Evolutionary conservation across 1,284 basidiomycete species (phyloP).

Genomic region (Singerocomus inundabilis): DNA sequence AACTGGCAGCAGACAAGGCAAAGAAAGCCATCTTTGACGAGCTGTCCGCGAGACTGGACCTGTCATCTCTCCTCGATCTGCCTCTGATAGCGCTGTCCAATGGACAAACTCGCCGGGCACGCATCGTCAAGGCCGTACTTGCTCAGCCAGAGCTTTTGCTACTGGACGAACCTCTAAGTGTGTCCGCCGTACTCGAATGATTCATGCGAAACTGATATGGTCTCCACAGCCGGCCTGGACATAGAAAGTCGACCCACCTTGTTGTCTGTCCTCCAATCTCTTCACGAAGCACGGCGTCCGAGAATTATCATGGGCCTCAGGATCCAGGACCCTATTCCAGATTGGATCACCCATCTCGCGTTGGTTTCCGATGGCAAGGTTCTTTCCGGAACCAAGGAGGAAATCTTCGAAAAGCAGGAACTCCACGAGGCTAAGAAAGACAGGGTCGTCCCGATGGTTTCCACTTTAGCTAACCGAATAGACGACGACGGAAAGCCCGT

Average conservation of each 20-base stretch:
- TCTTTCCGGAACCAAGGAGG: constrained; percentile 43
- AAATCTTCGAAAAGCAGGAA: constrained; percentile 33
- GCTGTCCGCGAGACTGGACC: constrained; percentile 52
- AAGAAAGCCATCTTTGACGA: constrained; percentile 45
- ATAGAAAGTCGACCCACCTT: constrained; percentile 56
- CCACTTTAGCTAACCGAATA: background rate
- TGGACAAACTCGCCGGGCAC: constrained; percentile 87
- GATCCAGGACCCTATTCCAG: constrained; percentile 77
- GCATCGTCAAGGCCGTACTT: constrained; percentile 80
- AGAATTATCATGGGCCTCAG: constrained; percentile 80
- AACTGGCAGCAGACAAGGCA: constrained; percentile 17
- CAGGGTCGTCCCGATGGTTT: background rate
- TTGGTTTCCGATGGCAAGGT: constrained; percentile 53
- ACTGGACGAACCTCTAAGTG: constrained; percentile 84
- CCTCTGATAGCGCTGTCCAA: constrained; percentile 85
- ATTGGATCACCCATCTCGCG: constrained; percentile 79
- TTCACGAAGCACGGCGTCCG: constrained; percentile 54
- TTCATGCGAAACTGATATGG: constrained; percentile 1
- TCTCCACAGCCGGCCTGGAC: constrained; percentile 70
- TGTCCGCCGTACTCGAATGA: constrained; percentile 20
- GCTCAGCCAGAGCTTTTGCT: constrained; percentile 69
- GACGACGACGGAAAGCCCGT: constrained; percentile 24
- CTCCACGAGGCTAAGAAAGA: constrained; percentile 8
- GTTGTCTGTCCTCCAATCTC: constrained; percentile 52
- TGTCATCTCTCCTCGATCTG: constrained; percentile 68